A percentile compares a stretch with the other conserved stretches of the same genome.
Conservation (phyloP, 164 flowering plant genomes). For the Buxus sempervirens region DNA sequence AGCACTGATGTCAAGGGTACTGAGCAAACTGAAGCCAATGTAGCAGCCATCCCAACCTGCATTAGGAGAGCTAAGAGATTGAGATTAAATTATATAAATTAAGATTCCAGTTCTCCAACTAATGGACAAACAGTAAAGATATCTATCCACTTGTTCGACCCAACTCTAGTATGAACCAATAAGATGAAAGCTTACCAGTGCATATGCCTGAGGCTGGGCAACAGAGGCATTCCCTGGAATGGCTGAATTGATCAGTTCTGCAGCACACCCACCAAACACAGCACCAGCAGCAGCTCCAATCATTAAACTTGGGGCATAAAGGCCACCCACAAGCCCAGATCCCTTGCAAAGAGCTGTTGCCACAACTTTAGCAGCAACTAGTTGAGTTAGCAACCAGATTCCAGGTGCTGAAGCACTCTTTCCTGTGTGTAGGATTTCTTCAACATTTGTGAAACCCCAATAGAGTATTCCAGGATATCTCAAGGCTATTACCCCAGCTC, state of each 20-base stretch:
- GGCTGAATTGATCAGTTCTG: constrained; percentile 83
- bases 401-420: constrained; percentile 98
- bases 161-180: neutral
- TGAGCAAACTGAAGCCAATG: constrained; percentile 93
- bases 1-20: constrained; percentile 97
- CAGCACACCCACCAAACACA: constrained; percentile 96
- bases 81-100: neutral
- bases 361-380: constrained; percentile 91
- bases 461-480: constrained; percentile 94
- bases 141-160: neutral
- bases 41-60: constrained; percentile 99
- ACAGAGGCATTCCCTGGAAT: constrained; percentile 97
- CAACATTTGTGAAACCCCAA: constrained; percentile 99
- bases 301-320: constrained; percentile 99
- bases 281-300: constrained; percentile 99
- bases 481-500: constrained; percentile 95
- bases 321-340: constrained; percentile 98
- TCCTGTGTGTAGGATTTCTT: constrained; percentile 95
- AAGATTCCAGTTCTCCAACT: neutral
- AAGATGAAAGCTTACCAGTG: constrained; percentile 55
- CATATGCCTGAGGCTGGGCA: constrained; percentile 99
- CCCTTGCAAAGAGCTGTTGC: constrained; percentile 98
- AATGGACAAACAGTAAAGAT: neutral
- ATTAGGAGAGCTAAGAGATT: constrained; percentile 16
- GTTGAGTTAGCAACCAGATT: constrained; percentile 85